Conservation (phyloP, 176 grass and related monocot species). For the Carex scoparia region DNA sequence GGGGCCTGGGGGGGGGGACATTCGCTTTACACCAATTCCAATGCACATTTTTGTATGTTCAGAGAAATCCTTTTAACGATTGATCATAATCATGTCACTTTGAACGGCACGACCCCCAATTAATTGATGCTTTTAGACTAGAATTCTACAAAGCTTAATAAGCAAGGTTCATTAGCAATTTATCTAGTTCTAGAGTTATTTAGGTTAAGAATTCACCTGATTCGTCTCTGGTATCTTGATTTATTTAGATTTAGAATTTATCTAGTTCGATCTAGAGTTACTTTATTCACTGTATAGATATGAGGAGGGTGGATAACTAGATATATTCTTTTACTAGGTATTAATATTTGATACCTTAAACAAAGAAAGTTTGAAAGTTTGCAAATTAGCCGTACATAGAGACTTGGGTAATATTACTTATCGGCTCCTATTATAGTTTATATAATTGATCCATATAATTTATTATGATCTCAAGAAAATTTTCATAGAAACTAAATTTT, state of each 20-base stretch:
- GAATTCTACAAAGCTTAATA: not conserved
- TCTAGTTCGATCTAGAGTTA: not conserved
- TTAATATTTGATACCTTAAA: not conserved
- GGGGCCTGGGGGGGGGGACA: not conserved
- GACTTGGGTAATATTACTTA: no score
- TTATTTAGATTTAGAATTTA: not conserved
- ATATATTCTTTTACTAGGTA: not conserved
- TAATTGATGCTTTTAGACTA: not conserved
- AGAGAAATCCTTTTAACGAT: not conserved
- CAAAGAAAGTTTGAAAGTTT: not conserved
- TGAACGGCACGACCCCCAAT: not conserved
- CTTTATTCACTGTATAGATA: not conserved
- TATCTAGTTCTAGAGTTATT: no score
- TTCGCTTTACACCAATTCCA: not conserved
- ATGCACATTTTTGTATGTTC: conserved; percentile 10
- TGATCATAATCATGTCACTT: conserved; percentile 10
- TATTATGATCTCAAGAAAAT: no score
- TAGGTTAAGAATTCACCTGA: not conserved
- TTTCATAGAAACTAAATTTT: no score
- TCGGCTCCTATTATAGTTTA: no score
- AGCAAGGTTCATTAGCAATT: no score
- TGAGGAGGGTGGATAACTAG: not conserved
- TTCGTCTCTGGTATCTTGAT: not conserved
- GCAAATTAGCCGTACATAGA: not conserved
- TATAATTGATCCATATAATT: no score